Conservation (phyloP, 257 asterid genomes). For the Penstemon eatonii region DNA sequence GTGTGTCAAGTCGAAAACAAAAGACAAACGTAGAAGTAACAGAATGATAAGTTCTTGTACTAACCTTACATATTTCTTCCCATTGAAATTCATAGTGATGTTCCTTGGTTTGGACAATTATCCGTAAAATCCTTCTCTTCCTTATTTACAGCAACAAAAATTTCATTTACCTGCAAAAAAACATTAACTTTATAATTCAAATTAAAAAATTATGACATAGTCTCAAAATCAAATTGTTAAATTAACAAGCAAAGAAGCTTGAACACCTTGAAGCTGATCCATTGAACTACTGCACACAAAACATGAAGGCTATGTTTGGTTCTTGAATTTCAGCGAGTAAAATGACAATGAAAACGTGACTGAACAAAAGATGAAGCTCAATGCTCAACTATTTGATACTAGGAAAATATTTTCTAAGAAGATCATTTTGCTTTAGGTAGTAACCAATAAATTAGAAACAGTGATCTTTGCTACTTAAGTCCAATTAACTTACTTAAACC, state of each 20-base stretch:
- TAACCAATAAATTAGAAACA: not conserved
- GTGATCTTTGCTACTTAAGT: not conserved
- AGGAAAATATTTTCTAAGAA: too few species aligned
- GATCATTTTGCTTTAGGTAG: too few species aligned
- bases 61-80: slow-evolving; percentile 38
- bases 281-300: too few species aligned
- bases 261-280: too few species aligned
- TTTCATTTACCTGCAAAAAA: slow-evolving; percentile 6
- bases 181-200: not conserved
- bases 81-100: slow-evolving; percentile 31
- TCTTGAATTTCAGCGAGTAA: too few species aligned
- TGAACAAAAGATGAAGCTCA: too few species aligned
- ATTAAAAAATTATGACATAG: slow-evolving; percentile 6
- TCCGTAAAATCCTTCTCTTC: slow-evolving; percentile 9
- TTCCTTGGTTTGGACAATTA: not conserved
- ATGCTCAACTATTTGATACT: too few species aligned
- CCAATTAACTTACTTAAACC: too few species aligned
- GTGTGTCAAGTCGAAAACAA: not conserved
- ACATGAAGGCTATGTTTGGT: too few species aligned
- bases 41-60: slow-evolving; percentile 4
- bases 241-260: not conserved
- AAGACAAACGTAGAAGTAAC: not conserved
- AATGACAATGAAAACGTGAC: too few species aligned
- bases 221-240: not conserved
- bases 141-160: slow-evolving; percentile 1